Percentiles rank a stretch among this genome's conserved stretches.
These are phyloP conservation scores for Aspergillus cavernicola DNA, from an alignment of 495 filamentous ascomycete genomes.

Conservation along the genomic window DNA sequence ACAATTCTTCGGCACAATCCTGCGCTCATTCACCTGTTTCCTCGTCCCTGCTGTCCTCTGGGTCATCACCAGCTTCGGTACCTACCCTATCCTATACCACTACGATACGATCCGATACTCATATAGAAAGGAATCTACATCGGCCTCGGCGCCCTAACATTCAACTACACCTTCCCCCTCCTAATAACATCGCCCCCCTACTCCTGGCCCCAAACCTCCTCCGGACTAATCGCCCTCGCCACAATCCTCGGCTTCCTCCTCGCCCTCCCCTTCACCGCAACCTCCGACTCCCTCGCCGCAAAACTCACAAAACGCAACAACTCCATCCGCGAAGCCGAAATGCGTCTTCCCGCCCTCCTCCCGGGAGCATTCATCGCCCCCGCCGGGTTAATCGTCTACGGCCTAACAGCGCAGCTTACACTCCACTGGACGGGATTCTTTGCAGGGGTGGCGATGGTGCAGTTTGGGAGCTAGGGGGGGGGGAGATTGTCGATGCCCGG, in stretches of 20 bases:
- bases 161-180: conserved; percentile 59
- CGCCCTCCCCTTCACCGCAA: conserved; percentile 54
- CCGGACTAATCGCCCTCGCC: conserved; percentile 53
- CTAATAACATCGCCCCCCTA: conserved; percentile 53
- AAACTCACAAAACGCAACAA: conserved; percentile 51
- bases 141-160: conserved; percentile 54
- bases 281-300: conserved; percentile 54
- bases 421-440: conserved; percentile 58
- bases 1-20: conserved; percentile 45
- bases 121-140: conserved; percentile 45
- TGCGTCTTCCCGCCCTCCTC: conserved; percentile 56
- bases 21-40: conserved; percentile 51
- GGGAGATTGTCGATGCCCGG: no score
- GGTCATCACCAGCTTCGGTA: conserved; percentile 51
- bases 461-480: no score
- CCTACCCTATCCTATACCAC: neutral
- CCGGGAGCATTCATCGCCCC: conserved; percentile 52
- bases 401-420: conserved; percentile 47
- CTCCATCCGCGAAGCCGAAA: conserved; percentile 57
- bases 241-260: conserved; percentile 49
- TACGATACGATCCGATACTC: neutral
- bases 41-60: conserved; percentile 55
- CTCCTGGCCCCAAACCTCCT: conserved; percentile 53
- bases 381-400: conserved; percentile 52
- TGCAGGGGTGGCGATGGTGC: conserved; percentile 48